Percentiles rank a stretch among this genome's conserved stretches.
Evolutionary conservation across 208 protist genomes (phyloP).

Genomic region (Trypanosoma melophagium): DNA sequence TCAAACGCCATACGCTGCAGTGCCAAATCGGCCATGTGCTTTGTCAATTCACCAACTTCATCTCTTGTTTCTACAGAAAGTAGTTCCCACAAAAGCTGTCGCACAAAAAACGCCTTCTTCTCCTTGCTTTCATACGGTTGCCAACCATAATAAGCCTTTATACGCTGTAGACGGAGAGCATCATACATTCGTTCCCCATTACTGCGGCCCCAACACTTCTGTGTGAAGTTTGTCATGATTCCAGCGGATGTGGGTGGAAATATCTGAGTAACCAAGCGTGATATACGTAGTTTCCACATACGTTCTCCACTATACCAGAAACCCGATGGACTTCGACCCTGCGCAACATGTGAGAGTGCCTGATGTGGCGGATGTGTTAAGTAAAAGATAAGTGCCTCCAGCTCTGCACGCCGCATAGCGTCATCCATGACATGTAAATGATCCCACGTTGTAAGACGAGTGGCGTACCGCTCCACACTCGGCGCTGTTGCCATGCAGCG

Average conservation of each 20-base stretch:
- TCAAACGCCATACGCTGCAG: conserved; percentile 78
- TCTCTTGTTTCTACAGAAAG: conserved; percentile 54
- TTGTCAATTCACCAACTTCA: conserved; percentile 59
- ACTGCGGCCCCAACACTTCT: conserved; percentile 87
- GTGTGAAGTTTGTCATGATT: conserved; percentile 91
- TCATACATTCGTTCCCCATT: conserved; percentile 89
- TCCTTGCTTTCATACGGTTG: conserved; percentile 78
- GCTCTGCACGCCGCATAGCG: conserved; percentile 68
- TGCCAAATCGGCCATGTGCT: conserved; percentile 58
- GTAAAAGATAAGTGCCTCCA: conserved; percentile 70
- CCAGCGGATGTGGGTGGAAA: conserved; percentile 75
- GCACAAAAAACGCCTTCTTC: conserved; percentile 83
- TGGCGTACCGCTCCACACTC: conserved; percentile 55
- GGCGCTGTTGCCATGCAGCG: conserved; percentile 30
- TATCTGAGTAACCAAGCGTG: conserved; percentile 59
- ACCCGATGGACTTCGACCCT: conserved; percentile 50
- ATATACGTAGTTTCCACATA: conserved; percentile 81
- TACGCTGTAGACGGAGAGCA: conserved; percentile 62
- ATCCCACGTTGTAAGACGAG: conserved; percentile 46
- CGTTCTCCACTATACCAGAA: conserved; percentile 87
- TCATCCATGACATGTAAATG: conserved; percentile 80
- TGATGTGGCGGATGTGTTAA: conserved; percentile 70
- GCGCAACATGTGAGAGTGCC: conserved; percentile 73
- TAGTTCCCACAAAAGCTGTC: conserved; percentile 80
- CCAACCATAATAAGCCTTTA: conserved; percentile 80